Base-by-base conservation (phyloP, 2,329 filamentous ascomycete genomes). In the Gnomoniopsis sp. region DNA sequence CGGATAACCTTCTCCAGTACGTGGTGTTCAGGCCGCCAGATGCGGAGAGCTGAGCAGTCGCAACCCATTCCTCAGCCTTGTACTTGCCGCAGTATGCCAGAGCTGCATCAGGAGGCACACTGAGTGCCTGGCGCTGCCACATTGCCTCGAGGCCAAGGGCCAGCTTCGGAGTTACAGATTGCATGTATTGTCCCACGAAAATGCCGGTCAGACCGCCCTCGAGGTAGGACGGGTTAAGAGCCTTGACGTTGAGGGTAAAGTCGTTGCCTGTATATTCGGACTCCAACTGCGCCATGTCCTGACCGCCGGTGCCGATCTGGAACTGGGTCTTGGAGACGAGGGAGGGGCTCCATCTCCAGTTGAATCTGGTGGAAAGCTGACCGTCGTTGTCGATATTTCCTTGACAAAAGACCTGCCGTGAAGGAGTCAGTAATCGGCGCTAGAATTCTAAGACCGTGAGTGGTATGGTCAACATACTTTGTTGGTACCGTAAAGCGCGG, bases 201-300 rank as follows among this genome's bases (percentile, higher is more conserved):
- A 98, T 96, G 68, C 95, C 95, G 26, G 93, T 99, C 53, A 97
- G 76, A 57, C 92, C 91, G 60, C 95, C 93, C 72, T 98, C 93
- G 55, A 99, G 84, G 66, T 88, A 80, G 6, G 92, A 97, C n/a
- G 95, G 95, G 80, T 98, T 98, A 71, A 98, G 85, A 70, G 91
- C 88, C 81, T 98, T 99, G 67, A 99, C 71, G 46, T 90, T 93
- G 23, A 92, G 91, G 48, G 90, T 93, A 77, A 99, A 99, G 77
- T 99, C 95, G 69, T 85, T 80, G 71, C 95, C 95, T 22, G 86
- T 90, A 78, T 97, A 98, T 78, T 99, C 95, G 74, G 96, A 91
- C 75, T 99, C 95, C 72, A 97, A 83, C 70, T 96, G 92, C 62
- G 95, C 82, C 85, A 98, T 93, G 69, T 93, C 89, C 77, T 93